Evolutionary conservation across 305 asterid species (phyloP).

Genomic region (Fraxinus ornus): DNA sequence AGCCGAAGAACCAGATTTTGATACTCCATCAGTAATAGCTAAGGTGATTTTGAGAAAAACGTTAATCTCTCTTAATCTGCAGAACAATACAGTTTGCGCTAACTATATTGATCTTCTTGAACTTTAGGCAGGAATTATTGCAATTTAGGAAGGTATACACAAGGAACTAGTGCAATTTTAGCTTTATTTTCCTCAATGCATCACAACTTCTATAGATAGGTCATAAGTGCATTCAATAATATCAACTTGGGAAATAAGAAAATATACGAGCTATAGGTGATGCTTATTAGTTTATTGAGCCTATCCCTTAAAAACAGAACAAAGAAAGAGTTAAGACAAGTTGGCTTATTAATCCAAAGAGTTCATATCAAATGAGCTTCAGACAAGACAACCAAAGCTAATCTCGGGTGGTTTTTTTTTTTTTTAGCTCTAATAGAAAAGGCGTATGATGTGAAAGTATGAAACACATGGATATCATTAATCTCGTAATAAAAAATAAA

Average conservation of each 20-base stretch:
- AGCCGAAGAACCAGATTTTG: conserved; percentile 97
- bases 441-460: no score
- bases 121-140: no score
- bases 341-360: not conserved
- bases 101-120: no score
- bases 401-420: no score
- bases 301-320: not conserved
- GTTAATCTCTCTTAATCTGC: no score
- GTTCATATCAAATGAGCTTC: not conserved
- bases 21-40: conserved; percentile 77
- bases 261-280: not conserved
- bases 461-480: no score
- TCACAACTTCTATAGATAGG: not conserved
- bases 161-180: no score
- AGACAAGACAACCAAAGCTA: not conserved
- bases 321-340: not conserved
- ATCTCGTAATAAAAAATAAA: no score
- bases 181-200: no score
- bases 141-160: no score
- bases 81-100: no score
- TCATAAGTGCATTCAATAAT: not conserved
- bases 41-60: conserved; percentile 42
- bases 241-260: not conserved
- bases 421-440: no score
- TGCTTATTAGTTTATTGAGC: not conserved